These are phyloP conservation scores for Acacia crassicarpa DNA, from an alignment of 306 rosid species.

Conservation along the genomic window DNA sequence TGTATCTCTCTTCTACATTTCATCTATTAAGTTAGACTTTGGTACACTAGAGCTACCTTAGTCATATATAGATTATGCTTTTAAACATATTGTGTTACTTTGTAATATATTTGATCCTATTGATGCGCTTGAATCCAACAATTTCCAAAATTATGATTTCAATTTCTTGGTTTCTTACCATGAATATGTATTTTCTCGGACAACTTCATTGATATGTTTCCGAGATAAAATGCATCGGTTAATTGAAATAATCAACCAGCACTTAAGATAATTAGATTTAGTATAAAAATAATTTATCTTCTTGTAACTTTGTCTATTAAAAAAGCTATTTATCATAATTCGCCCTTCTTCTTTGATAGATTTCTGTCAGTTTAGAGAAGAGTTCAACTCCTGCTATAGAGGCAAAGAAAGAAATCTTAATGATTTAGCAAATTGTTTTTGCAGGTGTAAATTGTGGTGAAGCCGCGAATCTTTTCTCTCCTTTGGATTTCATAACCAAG, in stretches of 20 bases:
- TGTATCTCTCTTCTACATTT: not conserved
- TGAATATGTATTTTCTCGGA: not conserved
- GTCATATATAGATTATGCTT: not conserved
- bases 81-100: not conserved
- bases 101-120: not conserved
- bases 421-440: not conserved
- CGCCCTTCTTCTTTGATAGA: too few species aligned
- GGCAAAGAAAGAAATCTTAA: not conserved
- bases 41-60: not conserved
- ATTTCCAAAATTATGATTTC: too few species aligned
- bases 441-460: not conserved
- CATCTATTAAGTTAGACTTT: not conserved
- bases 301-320: too few species aligned
- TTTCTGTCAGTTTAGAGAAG: too few species aligned
- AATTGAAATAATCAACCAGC: too few species aligned
- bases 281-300: too few species aligned
- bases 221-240: too few species aligned
- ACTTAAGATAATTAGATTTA: too few species aligned
- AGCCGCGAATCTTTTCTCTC: not conserved
- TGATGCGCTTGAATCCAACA: not conserved
- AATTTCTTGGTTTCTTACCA: not conserved
- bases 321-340: not conserved
- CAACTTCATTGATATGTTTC: not conserved
- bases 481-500: not conserved
- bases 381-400: too few species aligned